Conservation (phyloP, 2,329 filamentous ascomycete species). For the Epichloe baconii region DNA sequence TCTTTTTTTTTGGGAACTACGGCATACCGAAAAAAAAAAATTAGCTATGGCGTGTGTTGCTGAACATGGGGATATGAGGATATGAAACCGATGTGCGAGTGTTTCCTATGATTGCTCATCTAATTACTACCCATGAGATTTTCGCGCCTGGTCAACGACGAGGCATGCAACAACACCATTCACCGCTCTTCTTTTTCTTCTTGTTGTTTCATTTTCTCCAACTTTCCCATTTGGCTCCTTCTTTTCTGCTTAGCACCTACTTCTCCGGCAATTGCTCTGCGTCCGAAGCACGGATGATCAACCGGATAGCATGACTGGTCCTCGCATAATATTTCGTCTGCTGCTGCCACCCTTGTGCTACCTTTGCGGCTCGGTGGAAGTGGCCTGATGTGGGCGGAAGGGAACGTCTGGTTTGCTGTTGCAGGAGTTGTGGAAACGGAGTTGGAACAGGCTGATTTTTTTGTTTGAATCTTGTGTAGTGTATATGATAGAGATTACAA, state of each 20-base stretch:
- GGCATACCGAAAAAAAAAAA: too few relatives aligned
- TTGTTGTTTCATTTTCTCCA: not conserved
- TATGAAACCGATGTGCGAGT: too few relatives aligned
- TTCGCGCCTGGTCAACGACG: too few relatives aligned
- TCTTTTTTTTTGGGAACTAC: too few relatives aligned
- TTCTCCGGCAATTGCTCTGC: not conserved
- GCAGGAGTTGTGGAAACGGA: not conserved
- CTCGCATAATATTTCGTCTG: not conserved
- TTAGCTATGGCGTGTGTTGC: too few relatives aligned
- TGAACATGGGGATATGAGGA: too few relatives aligned
- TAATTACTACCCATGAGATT: too few relatives aligned
- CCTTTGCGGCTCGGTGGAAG: not conserved
- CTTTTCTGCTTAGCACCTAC: not conserved
- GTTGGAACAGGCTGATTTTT: not conserved
- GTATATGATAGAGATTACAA: not conserved
- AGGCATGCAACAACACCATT: not conserved
- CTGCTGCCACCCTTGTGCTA: not conserved
- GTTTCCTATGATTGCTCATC: too few relatives aligned
- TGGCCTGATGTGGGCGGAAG: not conserved
- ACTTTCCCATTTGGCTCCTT: not conserved
- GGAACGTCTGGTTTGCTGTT: not conserved
- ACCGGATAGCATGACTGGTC: not conserved
- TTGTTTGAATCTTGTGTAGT: not conserved
- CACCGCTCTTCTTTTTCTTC: not conserved
- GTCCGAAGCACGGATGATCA: not conserved